phyloP scores from a whole-genome alignment of 2,329 filamentous ascomycete genomes.

The Fusarium annulatum region DNA sequence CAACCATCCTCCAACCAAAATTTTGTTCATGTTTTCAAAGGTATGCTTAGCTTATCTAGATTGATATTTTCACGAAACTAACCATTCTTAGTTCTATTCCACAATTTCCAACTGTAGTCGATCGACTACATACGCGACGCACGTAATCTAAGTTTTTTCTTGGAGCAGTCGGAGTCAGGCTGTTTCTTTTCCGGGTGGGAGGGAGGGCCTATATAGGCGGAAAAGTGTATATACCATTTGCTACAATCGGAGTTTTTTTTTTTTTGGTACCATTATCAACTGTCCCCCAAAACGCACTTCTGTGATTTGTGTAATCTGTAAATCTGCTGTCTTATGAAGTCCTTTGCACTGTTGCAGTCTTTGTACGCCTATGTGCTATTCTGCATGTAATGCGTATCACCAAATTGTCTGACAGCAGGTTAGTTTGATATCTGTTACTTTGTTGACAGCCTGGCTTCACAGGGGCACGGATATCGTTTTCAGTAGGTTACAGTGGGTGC shows the following conservation, averaged over 20 bases:
- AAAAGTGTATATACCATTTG: not conserved
- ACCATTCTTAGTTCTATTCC: not conserved
- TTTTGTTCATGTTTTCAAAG: not conserved
- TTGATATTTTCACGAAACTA: not conserved
- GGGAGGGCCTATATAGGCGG: not conserved
- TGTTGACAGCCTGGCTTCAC: not conserved
- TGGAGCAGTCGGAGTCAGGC: not conserved
- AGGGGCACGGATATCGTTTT: no score
- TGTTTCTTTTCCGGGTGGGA: not conserved
- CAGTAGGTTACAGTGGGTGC: not conserved
- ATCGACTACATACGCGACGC: not conserved
- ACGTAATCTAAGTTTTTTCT: not conserved
- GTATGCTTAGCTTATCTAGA: not conserved
- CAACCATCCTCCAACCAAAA: not conserved
- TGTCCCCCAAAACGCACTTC: not conserved
- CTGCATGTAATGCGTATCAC: not conserved
- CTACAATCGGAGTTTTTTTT: not conserved
- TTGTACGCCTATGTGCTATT: not conserved
- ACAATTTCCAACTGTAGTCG: not conserved
- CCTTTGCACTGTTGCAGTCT: not conserved
- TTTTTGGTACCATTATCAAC: constrained; percentile 1
- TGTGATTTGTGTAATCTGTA: not conserved
- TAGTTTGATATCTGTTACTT: not conserved
- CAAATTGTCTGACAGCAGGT: not conserved
- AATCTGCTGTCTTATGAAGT: not conserved